Evolutionary conservation across 345 rosid genomes (phyloP).

Genomic region (Cardiospermum halicacabum): DNA sequence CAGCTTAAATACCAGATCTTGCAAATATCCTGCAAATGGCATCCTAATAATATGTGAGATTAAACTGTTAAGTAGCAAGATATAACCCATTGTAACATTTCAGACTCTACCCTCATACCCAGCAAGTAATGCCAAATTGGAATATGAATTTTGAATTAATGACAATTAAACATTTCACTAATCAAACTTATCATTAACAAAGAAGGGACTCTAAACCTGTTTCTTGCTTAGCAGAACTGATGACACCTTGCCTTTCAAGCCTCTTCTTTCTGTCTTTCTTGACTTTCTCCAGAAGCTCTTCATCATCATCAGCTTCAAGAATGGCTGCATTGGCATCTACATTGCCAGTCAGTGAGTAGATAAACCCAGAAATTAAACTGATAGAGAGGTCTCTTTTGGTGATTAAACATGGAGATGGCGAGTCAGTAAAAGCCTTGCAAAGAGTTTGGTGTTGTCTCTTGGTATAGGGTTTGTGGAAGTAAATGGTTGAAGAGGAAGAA

Average conservation of each 20-base stretch:
- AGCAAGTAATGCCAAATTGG: too few relatives aligned
- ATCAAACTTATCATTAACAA: slow-evolving; percentile 1
- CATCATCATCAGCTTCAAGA: slow-evolving; percentile 90
- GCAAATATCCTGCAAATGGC: slow-evolving; percentile 67
- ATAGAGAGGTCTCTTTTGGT: slow-evolving; percentile 53
- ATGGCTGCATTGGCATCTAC: slow-evolving; percentile 65
- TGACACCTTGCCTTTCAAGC: slow-evolving; percentile 74
- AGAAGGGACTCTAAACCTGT: slow-evolving; percentile 40
- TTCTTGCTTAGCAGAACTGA: slow-evolving; percentile 66
- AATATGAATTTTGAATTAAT: too few relatives aligned
- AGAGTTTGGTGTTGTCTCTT: slow-evolving; percentile 19
- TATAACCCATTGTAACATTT: too few relatives aligned
- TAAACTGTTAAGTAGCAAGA: background rate
- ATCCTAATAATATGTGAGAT: slow-evolving; percentile 10
- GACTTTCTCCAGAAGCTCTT: slow-evolving; percentile 80
- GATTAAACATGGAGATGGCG: slow-evolving; percentile 20
- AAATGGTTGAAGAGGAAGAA: slow-evolving; percentile 9
- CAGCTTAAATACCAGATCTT: slow-evolving; percentile 81
- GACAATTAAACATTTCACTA: too few relatives aligned
- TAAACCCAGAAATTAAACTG: slow-evolving; percentile 43
- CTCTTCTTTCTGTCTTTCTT: slow-evolving; percentile 80
- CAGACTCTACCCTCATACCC: too few relatives aligned
- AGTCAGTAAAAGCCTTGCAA: slow-evolving; percentile 40
- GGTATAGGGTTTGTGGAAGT: slow-evolving; percentile 21
- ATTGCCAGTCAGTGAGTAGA: slow-evolving; percentile 35